These are phyloP conservation scores for Phlyctochytrium arcticum DNA, from an alignment of 192 early-diverging fungal genomes.

Conservation along the genomic window DNA sequence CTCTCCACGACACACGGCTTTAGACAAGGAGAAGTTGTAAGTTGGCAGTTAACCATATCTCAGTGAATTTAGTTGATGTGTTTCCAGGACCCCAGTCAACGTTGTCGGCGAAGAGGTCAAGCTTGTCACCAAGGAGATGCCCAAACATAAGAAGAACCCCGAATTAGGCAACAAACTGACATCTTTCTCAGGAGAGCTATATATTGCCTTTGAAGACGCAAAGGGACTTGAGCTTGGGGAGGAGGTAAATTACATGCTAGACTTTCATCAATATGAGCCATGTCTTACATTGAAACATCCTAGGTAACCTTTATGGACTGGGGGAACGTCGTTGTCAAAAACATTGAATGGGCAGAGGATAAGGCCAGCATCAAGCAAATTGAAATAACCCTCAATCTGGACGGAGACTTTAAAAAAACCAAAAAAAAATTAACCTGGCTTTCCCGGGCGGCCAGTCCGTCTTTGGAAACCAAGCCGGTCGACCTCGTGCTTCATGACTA, in stretches of 20 bases:
- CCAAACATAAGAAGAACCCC: conserved; percentile 96
- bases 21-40: conserved; percentile 65
- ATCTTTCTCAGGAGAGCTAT: conserved; percentile 69
- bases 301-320: conserved; percentile 97
- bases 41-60: conserved; percentile 9
- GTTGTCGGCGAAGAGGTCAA: conserved; percentile 56
- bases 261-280: not conserved
- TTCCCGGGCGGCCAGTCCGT: conserved; percentile 38
- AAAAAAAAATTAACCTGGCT: conserved; percentile 99
- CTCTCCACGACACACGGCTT: conserved; percentile 84
- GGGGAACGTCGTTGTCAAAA: conserved; percentile 92
- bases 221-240: conserved; percentile 74
- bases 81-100: conserved; percentile 53
- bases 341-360: conserved; percentile 56
- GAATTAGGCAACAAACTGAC: conserved; percentile 85
- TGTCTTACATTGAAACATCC: not conserved
- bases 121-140: conserved; percentile 60
- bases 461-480: conserved; percentile 55
- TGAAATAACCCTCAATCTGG: conserved; percentile 75
- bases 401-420: conserved; percentile 96
- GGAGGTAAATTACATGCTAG: conserved; percentile 52
- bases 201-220: conserved; percentile 85
- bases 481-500: conserved; percentile 78
- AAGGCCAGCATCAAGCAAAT: conserved; percentile 51
- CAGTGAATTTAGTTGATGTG: not conserved